Base-by-base conservation (phyloP, 2,329 filamentous ascomycete genomes). In the Cladosporium phlei region DNA sequence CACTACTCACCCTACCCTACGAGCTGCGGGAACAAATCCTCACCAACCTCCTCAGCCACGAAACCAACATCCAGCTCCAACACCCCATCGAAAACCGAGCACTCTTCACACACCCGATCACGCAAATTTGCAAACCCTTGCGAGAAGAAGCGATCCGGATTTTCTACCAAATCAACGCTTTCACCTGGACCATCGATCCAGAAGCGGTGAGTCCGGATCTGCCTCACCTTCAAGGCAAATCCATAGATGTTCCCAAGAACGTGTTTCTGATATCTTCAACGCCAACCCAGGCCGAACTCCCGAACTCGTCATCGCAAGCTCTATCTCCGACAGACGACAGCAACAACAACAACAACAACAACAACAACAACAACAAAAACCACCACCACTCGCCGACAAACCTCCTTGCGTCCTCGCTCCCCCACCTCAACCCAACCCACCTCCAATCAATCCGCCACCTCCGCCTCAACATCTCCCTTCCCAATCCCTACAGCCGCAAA, bases 101-200 rank as follows among this genome's bases (percentile, higher is more conserved):
- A 3, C 34, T 33, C 2, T 56, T 52, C 22, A 38, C 33, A 4
- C 51, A 51, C n/a, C 52, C 55, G 10, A 33, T 56, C 5, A 55
- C 54, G 32, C 40, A 48, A 30, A 48, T 51, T 11, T 53, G 51
- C 35, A 43, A 48, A 19, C 30, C 14, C 7, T 32, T 58, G 6
- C 52, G 55, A 6, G 30, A 46, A 6, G 54, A 58, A 43, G 50
- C 52, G 9, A 5, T 56, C 5, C 48, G 51, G 20, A 48, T 53
- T 2, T 56, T 56, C 39, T 56, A 56, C 43, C 37, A 52, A 25
- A 34, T 17, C 24, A 58, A 56, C 27, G 38, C 44, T 25, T 58
- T 54, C 33, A 47, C 55, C 10, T 56, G 52, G 54, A 38, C 49
- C 14, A 48, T 58, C 8, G 54, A 58, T 21, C 28, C 49, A 5